Evolutionary conservation across 176 grass and related monocot species (phyloP), one percentile per base, ranked within the genome.

Genomic region (Aegilops sharonensis): DNA sequence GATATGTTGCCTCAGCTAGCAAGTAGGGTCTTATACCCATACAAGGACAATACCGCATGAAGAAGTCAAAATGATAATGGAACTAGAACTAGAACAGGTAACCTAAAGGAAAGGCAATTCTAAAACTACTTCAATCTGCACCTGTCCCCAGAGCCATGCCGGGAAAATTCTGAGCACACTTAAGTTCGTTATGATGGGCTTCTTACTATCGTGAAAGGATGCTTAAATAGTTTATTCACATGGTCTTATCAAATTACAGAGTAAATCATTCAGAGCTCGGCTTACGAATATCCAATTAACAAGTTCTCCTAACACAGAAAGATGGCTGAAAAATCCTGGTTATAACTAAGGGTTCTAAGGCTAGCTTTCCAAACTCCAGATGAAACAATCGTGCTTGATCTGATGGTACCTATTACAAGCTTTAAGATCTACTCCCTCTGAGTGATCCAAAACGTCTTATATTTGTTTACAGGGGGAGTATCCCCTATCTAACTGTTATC

Each of bases 201-300:
- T 84, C 42, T 31, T 63, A 31, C 35, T 45, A 63, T 84, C 7
- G n/a, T 64, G 7, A 76, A 65, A 84, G 18, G 74, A 65, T 24
- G 72, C 23, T 64, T 43, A 20, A 82, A 17, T 37, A 82, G 20
- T 37, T 56, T 45, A 66, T 68, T 81, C 79, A 78, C 79, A n/a
- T 67, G 29, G 25, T 34, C 40, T 50, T 7, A 32, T 67, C 42
- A 48, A 66, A 68, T 68, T 52, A 14, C 12, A 43, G 25, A 61
- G 36, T 78, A 78, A 73, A 18, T 75, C 39, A 32, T 17, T 48
- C 27, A 73, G 5, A 64, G 17, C 4, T 47, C 4, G 0, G 17
- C 59, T 73, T 35, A 84, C 5, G 34, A 23, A 77, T 31, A 54
- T 36, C 27, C 29, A 77, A 66, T 11, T 48, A 15, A 75, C 10